These are phyloP conservation scores for Rubia tinctorum DNA, from an alignment of 305 asterid genomes.

Conservation along the genomic window DNA sequence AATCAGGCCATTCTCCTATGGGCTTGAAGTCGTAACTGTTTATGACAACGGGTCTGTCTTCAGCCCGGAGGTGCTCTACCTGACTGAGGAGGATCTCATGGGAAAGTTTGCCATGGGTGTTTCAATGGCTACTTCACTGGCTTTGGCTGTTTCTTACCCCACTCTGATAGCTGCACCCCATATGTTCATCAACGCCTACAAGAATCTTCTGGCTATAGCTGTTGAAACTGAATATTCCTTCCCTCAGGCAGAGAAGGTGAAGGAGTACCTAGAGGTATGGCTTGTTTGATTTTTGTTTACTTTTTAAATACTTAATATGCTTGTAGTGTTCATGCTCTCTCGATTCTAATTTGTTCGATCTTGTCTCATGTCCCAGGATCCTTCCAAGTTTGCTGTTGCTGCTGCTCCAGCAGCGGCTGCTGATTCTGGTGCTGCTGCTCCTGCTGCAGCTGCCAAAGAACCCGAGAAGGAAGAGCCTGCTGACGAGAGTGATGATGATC, in stretches of 20 bases:
- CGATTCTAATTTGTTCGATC: background rate
- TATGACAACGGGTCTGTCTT: conserved; percentile 39
- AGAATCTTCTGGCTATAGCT: conserved; percentile 25
- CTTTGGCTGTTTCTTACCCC: conserved; percentile 72
- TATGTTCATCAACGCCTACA: conserved; percentile 77
- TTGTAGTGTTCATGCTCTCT: background rate
- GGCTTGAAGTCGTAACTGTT: too few species aligned
- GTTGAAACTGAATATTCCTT: background rate
- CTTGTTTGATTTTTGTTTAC: background rate
- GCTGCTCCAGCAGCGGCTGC: background rate
- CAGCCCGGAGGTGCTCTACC: conserved; percentile 70
- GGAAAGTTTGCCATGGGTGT: conserved; percentile 71
- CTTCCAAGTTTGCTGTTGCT: background rate
- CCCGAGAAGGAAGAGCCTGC: background rate
- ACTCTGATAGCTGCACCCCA: conserved; percentile 83
- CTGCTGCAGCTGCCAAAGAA: background rate
- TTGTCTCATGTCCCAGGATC: background rate
- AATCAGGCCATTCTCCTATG: conserved; percentile 16
- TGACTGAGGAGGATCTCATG: conserved; percentile 73
- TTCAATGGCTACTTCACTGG: conserved; percentile 59
- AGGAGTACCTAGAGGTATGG: background rate
- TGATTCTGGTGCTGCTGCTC: background rate
- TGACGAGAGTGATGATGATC: background rate
- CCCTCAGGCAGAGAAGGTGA: background rate
- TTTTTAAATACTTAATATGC: too few species aligned